A percentile compares a stretch with the other conserved stretches of the same genome.
These are phyloP conservation scores for Geotrichum carabidarum DNA, from an alignment of 1,139 yeast genomes.

Conservation along the genomic window DNA sequence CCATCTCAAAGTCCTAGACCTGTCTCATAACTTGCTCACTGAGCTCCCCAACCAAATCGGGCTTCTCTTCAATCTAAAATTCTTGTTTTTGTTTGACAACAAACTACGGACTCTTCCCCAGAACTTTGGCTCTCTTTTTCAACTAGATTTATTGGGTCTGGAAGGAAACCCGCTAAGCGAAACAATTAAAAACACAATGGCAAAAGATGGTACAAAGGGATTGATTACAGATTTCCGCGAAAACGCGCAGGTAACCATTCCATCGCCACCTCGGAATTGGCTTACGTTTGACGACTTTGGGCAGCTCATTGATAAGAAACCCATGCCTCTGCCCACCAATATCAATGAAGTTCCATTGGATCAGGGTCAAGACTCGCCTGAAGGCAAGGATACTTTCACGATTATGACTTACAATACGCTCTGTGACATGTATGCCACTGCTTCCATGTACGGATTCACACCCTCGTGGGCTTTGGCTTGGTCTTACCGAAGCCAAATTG, in stretches of 20 bases:
- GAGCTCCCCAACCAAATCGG: slow-evolving; percentile 81
- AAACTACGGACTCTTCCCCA: slow-evolving; percentile 67
- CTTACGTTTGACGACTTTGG: slow-evolving; percentile 72
- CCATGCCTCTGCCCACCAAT: slow-evolving; percentile 6
- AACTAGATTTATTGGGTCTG: slow-evolving; percentile 78
- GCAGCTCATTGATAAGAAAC: slow-evolving; percentile 34
- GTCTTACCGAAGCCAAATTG: slow-evolving; percentile 76
- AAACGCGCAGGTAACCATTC: slow-evolving; percentile 59
- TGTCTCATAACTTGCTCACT: slow-evolving; percentile 69
- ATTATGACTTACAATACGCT: slow-evolving; percentile 83
- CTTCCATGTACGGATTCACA: slow-evolving; percentile 85
- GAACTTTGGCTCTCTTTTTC: slow-evolving; percentile 82
- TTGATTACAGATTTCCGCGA: slow-evolving; percentile 78
- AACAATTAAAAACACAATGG: slow-evolving; percentile 58
- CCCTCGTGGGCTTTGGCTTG: slow-evolving; percentile 96
- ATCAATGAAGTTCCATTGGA: background rate
- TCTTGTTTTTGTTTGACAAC: slow-evolving; percentile 83
- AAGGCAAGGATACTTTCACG: slow-evolving; percentile 47
- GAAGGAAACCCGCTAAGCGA: slow-evolving; percentile 87
- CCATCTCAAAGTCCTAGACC: slow-evolving; percentile 76
- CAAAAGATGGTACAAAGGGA: slow-evolving; percentile 82
- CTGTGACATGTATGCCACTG: slow-evolving; percentile 93
- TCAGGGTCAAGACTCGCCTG: background rate
- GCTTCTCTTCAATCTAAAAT: slow-evolving; percentile 70
- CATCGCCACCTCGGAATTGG: slow-evolving; percentile 71